Evolutionary conservation across 2,329 filamentous ascomycete genomes (phyloP).

Genomic region (Leptographium lundbergii): DNA sequence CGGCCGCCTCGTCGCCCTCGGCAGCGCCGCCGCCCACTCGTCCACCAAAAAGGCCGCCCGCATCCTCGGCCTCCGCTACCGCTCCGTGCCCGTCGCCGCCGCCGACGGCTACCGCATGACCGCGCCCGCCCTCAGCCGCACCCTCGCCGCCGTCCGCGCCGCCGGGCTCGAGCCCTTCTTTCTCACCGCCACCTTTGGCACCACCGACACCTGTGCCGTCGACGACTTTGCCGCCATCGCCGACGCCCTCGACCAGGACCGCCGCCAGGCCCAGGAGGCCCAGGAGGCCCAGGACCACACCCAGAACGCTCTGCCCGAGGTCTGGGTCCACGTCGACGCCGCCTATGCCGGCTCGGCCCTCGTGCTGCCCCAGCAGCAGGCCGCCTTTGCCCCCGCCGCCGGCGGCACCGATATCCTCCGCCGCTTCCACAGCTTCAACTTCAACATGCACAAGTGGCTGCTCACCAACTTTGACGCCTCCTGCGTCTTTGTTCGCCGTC

Average conservation of each 20-base stretch:
- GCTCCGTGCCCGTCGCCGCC: constrained; percentile 49
- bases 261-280: too few relatives aligned
- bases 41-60: constrained; percentile 78
- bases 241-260: constrained; percentile 25
- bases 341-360: constrained; percentile 85
- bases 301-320: constrained; percentile 21
- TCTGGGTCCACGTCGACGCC: constrained; percentile 92
- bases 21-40: constrained; percentile 68
- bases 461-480: constrained; percentile 85
- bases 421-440: constrained; percentile 75
- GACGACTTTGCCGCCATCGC: constrained; percentile 68
- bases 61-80: constrained; percentile 74
- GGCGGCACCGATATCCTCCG: constrained; percentile 41
- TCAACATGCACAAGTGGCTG: constrained; percentile 98
- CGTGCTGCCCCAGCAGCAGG: constrained; percentile 65
- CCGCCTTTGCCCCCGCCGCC: constrained; percentile 1
- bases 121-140: constrained; percentile 44
- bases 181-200: constrained; percentile 71
- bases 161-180: constrained; percentile 76
- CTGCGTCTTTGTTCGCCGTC: constrained; percentile 65
- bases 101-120: constrained; percentile 59
- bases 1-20: constrained; percentile 65
- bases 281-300: constrained; percentile 7
- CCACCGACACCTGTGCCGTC: constrained; percentile 76
- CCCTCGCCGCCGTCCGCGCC: constrained; percentile 51